phyloP scores from a whole-genome alignment of 2,329 filamentous ascomycete genomes.

The Clarireedia hainanense region DNA sequence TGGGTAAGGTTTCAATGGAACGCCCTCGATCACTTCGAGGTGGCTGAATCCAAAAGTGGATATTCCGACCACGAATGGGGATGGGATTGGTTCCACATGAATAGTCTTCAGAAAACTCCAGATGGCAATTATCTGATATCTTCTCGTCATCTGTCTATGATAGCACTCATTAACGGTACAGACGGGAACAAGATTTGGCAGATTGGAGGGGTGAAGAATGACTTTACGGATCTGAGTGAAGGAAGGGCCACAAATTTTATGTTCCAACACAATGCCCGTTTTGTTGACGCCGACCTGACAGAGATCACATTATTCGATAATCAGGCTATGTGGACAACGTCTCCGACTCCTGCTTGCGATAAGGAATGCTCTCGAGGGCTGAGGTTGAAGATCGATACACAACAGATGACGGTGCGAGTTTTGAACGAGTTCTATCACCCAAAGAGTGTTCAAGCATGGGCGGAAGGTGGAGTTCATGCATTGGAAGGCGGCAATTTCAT shows the following conservation, averaged over 20 bases:
- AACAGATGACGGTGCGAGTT: slow-evolving; percentile 36
- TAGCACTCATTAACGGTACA: slow-evolving; percentile 38
- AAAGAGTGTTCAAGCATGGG: slow-evolving; percentile 31
- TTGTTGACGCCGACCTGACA: slow-evolving; percentile 24
- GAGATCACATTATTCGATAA: slow-evolving; percentile 24
- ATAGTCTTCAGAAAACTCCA: slow-evolving; percentile 33
- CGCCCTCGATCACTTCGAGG: slow-evolving; percentile 31
- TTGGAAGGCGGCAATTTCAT: slow-evolving; percentile 39
- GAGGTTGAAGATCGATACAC: slow-evolving; percentile 33
- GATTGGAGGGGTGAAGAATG: slow-evolving; percentile 37
- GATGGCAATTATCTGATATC: slow-evolving; percentile 40
- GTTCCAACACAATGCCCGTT: slow-evolving; percentile 39
- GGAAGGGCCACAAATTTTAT: slow-evolving; percentile 37
- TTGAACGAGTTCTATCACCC: slow-evolving; percentile 34
- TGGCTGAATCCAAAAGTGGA: slow-evolving; percentile 13
- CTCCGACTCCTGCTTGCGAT: slow-evolving; percentile 1
- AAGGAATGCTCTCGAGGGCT: slow-evolving; percentile 26
- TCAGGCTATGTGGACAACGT: slow-evolving; percentile 23
- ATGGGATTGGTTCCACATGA: slow-evolving; percentile 25
- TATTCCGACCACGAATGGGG: slow-evolving; percentile 13
- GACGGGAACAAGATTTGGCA: slow-evolving; percentile 40
- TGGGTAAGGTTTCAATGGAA: slow-evolving; percentile 43
- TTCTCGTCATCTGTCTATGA: slow-evolving; percentile 36
- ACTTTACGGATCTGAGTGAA: slow-evolving; percentile 30
- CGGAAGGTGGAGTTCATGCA: slow-evolving; percentile 38